Base-by-base conservation (phyloP, 176 grass and related monocot genomes). In the Oryza brachyantha region DNA sequence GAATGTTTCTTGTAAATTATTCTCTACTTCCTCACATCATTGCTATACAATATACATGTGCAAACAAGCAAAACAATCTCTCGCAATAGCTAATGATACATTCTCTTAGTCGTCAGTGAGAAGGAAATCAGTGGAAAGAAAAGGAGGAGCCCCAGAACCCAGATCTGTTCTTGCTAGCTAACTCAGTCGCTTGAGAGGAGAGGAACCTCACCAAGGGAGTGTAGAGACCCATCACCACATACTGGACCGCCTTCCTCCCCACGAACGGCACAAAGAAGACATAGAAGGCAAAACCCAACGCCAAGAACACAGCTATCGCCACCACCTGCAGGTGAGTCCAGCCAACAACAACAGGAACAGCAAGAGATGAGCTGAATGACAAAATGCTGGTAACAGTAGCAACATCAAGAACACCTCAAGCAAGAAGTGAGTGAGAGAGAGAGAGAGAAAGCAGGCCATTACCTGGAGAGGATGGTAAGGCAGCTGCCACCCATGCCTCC, bases 401-500 rank as follows among this genome's bases (percentile, higher is more conserved):
- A 81, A 22, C 27, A 76, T n/a, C 41, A 54, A 45, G 19, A 80
- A 79, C 64, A 69, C 24, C 19, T 24, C n/a, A n/a, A n/a, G n/a
- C n/a, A n/a, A n/a, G n/a, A n/a, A n/a, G n/a, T n/a, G n/a, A n/a
- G n/a, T n/a, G n/a, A n/a, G n/a, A 52, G 6, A 22, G 52, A 32
- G 29, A 8, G 80, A 31, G 50, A 1, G 61, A 34, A 24, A 64
- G 43, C 61, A 0, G 5, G 8, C 31, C 50, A 35, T 52, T 72
- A 84, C 93, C 90, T 97, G 96, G 37, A 98, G 87, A 63, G 96
- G 96, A 83, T 98, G 92, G 87, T 98, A 98, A 12, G 96, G 96
- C 31, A 98, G 90, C 84, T 98, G 87, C 96, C 96, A 98, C 11
- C 96, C 96, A 84, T 98, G 90, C 78, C 93, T 98, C 92, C 96